phyloP scores from a whole-genome alignment of 768 basidiomycete species.

The Mycena chlorophos region DNA sequence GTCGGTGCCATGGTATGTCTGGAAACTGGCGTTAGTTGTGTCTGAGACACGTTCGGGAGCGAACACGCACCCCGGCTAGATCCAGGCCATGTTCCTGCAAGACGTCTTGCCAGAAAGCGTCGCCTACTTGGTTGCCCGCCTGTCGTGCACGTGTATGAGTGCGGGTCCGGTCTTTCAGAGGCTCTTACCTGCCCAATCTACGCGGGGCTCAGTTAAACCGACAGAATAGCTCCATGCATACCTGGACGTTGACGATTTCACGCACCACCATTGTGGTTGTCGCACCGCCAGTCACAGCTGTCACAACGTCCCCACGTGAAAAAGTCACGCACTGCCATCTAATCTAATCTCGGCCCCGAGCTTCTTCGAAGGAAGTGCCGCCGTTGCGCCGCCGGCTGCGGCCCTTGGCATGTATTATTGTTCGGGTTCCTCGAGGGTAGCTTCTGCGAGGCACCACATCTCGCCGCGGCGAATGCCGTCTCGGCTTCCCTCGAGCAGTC shows the following conservation, averaged over 20 bases:
- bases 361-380: too few species aligned
- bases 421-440: not conserved
- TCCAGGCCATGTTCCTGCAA: constrained; percentile 85
- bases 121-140: constrained; percentile 80
- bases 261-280: constrained; percentile 51
- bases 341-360: constrained; percentile 3
- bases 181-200: constrained; percentile 41
- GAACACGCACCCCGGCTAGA: constrained; percentile 57
- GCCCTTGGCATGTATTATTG: too few species aligned
- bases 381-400: too few species aligned
- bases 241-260: constrained; percentile 85
- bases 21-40: constrained; percentile 17
- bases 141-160: constrained; percentile 23
- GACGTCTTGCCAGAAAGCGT: constrained; percentile 87
- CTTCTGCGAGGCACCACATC: too few species aligned
- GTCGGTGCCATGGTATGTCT: constrained; percentile 75
- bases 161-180: constrained; percentile 7
- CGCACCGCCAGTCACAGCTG: constrained; percentile 9
- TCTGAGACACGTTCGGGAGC: constrained; percentile 11
- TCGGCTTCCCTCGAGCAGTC: too few species aligned
- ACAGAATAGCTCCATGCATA: constrained; percentile 24
- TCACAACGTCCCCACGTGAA: not conserved
- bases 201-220: not conserved
- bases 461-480: too few species aligned
- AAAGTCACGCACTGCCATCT: not conserved